Evolutionary conservation across 805 yeast genomes (phyloP).

Genomic region (Kuraishia ogatae): DNA sequence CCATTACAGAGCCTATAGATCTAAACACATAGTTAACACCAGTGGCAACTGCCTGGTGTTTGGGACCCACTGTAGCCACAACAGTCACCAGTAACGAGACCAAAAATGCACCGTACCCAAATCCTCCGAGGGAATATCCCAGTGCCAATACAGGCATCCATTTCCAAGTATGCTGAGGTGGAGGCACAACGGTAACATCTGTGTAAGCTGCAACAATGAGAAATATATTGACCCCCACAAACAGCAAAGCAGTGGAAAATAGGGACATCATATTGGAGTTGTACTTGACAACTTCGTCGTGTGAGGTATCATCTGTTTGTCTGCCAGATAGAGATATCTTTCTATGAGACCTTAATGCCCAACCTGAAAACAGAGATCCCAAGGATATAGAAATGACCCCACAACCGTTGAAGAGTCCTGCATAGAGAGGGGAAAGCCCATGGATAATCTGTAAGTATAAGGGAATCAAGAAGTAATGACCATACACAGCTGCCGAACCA

Average conservation of each 20-base stretch:
- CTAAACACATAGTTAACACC: slow-evolving; percentile 42
- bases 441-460: slow-evolving; percentile 35
- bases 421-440: slow-evolving; percentile 24
- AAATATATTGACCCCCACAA: background rate
- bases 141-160: slow-evolving; percentile 15
- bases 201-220: background rate
- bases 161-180: slow-evolving; percentile 17
- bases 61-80: slow-evolving; percentile 33
- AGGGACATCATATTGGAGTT: slow-evolving; percentile 2
- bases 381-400: slow-evolving; percentile 29
- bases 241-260: background rate
- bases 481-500: slow-evolving; percentile 27
- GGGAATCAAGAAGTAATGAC: slow-evolving; percentile 28
- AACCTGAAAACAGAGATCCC: slow-evolving; percentile 31
- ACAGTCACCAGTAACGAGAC: slow-evolving; percentile 31
- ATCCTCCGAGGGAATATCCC: slow-evolving; percentile 23
- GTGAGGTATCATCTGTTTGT: background rate
- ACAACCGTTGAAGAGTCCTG: slow-evolving; percentile 32
- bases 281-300: background rate
- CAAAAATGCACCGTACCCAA: slow-evolving; percentile 31
- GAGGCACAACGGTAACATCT: background rate
- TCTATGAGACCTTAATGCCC: slow-evolving; percentile 16
- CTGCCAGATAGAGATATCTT: background rate
- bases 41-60: slow-evolving; percentile 38
- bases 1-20: slow-evolving; percentile 37